phyloP scores from a whole-genome alignment of 2,329 filamentous ascomycete species.

The Clonostachys solani region DNA sequence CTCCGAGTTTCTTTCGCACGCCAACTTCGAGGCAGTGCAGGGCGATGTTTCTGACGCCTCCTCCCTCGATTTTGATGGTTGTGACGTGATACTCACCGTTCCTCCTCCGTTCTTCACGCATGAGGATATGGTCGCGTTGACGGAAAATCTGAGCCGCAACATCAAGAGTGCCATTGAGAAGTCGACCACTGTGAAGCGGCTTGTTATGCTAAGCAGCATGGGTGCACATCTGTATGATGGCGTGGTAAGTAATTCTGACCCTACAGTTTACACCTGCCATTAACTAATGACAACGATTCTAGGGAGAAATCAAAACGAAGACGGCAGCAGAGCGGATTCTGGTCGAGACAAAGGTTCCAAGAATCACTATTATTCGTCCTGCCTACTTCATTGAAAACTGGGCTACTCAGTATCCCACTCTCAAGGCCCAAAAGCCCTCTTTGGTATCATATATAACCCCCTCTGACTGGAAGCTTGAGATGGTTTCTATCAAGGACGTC shows the following conservation, averaged over 20 bases:
- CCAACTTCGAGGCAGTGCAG: conserved; percentile 16
- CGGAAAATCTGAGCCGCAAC: conserved; percentile 12
- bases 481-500: conserved; percentile 20
- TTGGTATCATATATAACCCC: conserved; percentile 27
- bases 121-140: conserved; percentile 10
- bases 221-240: conserved; percentile 15
- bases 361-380: conserved; percentile 23
- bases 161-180: conserved; percentile 10
- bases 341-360: conserved; percentile 3
- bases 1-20: conserved; percentile 12
- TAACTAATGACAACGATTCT: neutral
- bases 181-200: conserved; percentile 9
- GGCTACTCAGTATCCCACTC: conserved; percentile 15
- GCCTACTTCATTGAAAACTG: conserved; percentile 34
- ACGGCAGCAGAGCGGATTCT: conserved; percentile 22
- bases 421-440: conserved; percentile 16
- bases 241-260: conserved; percentile 6
- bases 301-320: conserved; percentile 31
- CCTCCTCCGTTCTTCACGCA: conserved; percentile 20
- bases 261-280: neutral
- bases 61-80: conserved; percentile 19
- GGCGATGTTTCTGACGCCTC: conserved; percentile 19
- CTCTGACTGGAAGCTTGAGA: conserved; percentile 19
- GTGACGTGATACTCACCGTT: conserved; percentile 21
- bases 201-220: conserved; percentile 12